Base-by-base conservation (phyloP, 2,329 filamentous ascomycete species). In the Ascochyta viciae-villosae region DNA sequence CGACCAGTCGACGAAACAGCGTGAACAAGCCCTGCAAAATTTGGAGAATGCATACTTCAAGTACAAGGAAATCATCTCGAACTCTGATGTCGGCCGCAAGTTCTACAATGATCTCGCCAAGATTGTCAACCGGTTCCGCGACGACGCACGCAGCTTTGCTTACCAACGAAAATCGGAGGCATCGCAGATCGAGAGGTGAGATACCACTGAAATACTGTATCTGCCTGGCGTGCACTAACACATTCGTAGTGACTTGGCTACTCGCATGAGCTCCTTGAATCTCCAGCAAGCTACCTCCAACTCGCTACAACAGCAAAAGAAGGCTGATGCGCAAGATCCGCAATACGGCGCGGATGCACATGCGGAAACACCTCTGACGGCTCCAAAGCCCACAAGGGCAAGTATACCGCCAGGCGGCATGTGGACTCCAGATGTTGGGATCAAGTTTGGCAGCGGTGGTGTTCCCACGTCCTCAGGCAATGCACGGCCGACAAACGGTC, bases 51-150 rank as follows among this genome's bases (percentile, higher is more conserved):
- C 92, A 0, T 98, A 96, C 73, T 87, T 92, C 76, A 96, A 94
- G 77, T 98, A 98, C 80, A 96, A 96, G 77, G 94, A 99, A 74
- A 91, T 98, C 53, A 87, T 96, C 54, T 91, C 86, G 62, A 96
- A 98, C 71, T 83, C 97, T 3, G 94, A 98, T 63, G 91, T 90
- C 0, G 95, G 92, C 0, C 83, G 94, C 49, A 97, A 95, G 74
- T 99, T 99, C 73, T 99, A 98, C 80, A 99, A 99, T 65, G 93
- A 98, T 70, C 83, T 99, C 4, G 91, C 90, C 42, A 91, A 89
- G 76, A 92, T 98, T 60, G 90, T 96, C 0, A 89, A 87, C 34
- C 83, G 88, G 9, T 98, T 97, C 74, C 83, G 92, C 16, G 94
- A 97, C 64, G 90, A 91, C 33, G 88, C 87, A 54, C 85, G 85